Percentiles rank a stretch among this genome's conserved stretches.
These are phyloP conservation scores for Cymodocea nodosa DNA, from an alignment of 116 monocot species.

Conservation along the genomic window DNA sequence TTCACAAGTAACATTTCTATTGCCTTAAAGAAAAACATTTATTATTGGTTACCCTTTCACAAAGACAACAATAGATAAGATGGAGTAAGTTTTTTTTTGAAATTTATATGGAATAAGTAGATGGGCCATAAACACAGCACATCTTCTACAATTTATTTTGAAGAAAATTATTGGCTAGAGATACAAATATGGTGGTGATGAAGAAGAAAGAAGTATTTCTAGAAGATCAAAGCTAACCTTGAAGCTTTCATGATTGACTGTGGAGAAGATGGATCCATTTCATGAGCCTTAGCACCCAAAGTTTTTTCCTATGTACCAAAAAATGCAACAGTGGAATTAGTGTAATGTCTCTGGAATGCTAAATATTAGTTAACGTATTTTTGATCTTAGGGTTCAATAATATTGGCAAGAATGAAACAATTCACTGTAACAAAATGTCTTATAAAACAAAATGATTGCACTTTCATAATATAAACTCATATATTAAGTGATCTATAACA, in stretches of 20 bases:
- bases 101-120: no score
- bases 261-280: conserved; percentile 65
- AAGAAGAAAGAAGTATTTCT: background rate
- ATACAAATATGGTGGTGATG: background rate
- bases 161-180: background rate
- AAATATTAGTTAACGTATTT: no score
- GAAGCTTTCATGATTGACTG: conserved; percentile 34
- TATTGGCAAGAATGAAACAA: background rate
- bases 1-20: no score
- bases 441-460: background rate
- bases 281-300: conserved; percentile 50
- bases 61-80: no score
- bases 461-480: background rate
- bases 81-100: no score
- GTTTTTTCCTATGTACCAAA: conserved; percentile 49
- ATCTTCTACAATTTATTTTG: no score
- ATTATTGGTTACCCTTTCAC: no score
- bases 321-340: background rate
- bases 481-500: no score
- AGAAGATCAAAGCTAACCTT: conserved; percentile 21
- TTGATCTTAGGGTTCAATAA: background rate
- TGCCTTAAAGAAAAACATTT: no score
- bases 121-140: no score
- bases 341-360: background rate
- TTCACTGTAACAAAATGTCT: background rate